Percentiles rank a stretch among this genome's conserved stretches.
These are phyloP conservation scores for Phyllosticta ampelicida DNA, from an alignment of 2,329 filamentous ascomycete species.

Conservation along the genomic window DNA sequence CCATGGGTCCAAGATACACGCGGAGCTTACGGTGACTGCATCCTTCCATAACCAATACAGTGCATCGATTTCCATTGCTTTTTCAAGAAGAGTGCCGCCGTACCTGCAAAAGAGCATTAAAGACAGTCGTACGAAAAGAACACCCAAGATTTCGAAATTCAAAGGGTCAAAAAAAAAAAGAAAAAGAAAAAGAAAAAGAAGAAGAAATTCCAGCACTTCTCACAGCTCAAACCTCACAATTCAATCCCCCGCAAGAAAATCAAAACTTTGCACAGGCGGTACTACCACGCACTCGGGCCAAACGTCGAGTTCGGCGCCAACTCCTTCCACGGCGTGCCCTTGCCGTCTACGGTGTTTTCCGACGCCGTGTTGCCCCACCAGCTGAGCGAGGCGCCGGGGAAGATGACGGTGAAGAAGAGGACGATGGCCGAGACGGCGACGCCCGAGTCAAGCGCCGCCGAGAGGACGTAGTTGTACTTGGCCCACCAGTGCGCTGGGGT, in stretches of 20 bases:
- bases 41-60: too few species aligned
- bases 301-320: slow-evolving; percentile 21
- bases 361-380: slow-evolving; percentile 30
- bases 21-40: too few species aligned
- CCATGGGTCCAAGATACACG: too few species aligned
- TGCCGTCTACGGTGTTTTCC: slow-evolving; percentile 24
- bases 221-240: neutral
- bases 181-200: neutral
- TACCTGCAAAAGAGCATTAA: too few species aligned
- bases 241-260: neutral
- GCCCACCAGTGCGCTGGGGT: neutral
- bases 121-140: too few species aligned
- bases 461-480: slow-evolving; percentile 14
- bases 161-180: too few species aligned
- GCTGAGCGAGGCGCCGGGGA: slow-evolving; percentile 20
- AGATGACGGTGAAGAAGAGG: slow-evolving; percentile 25
- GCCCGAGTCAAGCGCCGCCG: slow-evolving; percentile 25
- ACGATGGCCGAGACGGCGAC: slow-evolving; percentile 22
- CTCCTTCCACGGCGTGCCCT: slow-evolving; percentile 24
- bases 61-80: too few species aligned
- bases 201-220: neutral
- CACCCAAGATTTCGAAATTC: too few species aligned
- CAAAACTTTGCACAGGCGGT: too few species aligned
- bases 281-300: slow-evolving; percentile 14
- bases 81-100: too few species aligned